Evolutionary conservation across 495 filamentous ascomycete species (phyloP), one percentile per base, ranked within the genome.

Genomic region (Lentithecium fluviatile): DNA sequence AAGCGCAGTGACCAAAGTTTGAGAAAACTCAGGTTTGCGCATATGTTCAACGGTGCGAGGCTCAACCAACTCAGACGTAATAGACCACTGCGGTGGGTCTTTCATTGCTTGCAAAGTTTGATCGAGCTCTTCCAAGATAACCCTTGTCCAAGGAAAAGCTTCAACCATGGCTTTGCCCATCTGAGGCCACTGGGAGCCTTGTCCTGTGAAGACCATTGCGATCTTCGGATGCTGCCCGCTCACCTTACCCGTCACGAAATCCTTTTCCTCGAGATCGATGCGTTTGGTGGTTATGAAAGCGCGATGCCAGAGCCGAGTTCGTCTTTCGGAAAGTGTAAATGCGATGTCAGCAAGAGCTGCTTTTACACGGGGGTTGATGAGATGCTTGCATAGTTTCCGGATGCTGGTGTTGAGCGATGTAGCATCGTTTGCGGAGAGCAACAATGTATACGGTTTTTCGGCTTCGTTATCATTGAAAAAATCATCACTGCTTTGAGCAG

Each of bases 111-210:
- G 54, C 13, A 57, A 42, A 48, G 48, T 24, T 25, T 48, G 19
- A 23, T 57, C 54, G 19, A 57, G 43, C 29, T 48, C 40, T 24
- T 57, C 12, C 11, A 48, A 56, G 53, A 17, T 46, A 42, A 13
- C 17, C 29, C 34, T 40, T 21, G 13, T 37, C 25, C 10, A 42
- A 50, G 43, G 42, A 24, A 57, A 62, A 45, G 0, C 20, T 13
- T 69, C 11, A 15, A 64, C 25, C 24, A 57, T 10, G 11, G 45
- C 49, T 29, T 32, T 36, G 15, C 80, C 83, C 86, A 89, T 89
- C 3, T 70, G 69, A 3, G 80, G 70, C 83, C 84, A 88, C 62
- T 89, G 86, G 0, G 85, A 83, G 17, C 86, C 86, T 62, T 89
- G 86, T 6, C 86, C 86, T 12, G 85, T 88, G 63, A 78, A 77